Percentiles rank a stretch among this genome's conserved stretches.
Conservation (phyloP, 2,329 filamentous ascomycete genomes). For the Ilyonectria destructans region DNA sequence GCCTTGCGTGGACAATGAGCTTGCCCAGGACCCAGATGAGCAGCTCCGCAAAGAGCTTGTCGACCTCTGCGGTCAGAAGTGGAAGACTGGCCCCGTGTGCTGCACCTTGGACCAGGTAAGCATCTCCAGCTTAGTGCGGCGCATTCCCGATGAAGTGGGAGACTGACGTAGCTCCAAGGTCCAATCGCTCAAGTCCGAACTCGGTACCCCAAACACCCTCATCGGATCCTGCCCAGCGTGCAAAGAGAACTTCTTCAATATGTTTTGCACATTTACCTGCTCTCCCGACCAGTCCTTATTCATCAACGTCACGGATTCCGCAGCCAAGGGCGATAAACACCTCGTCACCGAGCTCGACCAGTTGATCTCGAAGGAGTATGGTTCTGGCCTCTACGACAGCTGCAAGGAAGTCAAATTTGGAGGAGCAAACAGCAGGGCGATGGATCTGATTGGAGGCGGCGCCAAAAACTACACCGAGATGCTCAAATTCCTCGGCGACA, state of each 20-base stretch:
- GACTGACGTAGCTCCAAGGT: conserved; percentile 67
- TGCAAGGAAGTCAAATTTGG: conserved; percentile 99
- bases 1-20: conserved; percentile 92
- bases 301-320: conserved; percentile 88
- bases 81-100: conserved; percentile 88
- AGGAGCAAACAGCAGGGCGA: conserved; percentile 92
- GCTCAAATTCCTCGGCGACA: conserved; percentile 92
- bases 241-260: conserved; percentile 98
- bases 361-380: conserved; percentile 87
- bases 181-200: conserved; percentile 84
- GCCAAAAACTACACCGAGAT: conserved; percentile 92
- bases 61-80: conserved; percentile 88
- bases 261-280: conserved; percentile 98
- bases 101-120: conserved; percentile 84
- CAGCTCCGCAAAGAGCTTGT: conserved; percentile 84
- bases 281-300: conserved; percentile 97
- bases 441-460: conserved; percentile 95
- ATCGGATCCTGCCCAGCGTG: conserved; percentile 96
- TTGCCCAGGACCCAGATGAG: conserved; percentile 81
- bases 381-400: conserved; percentile 92
- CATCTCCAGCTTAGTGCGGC: conserved; percentile 10
- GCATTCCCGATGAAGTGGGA: conserved; percentile 27
- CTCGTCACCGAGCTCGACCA: conserved; percentile 94
- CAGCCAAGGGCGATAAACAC: conserved; percentile 70
- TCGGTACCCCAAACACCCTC: conserved; percentile 89